Evolutionary conservation across 1,284 basidiomycete species (phyloP), one percentile per base, ranked within the genome.

Genomic region (Dichomitus squalens): DNA sequence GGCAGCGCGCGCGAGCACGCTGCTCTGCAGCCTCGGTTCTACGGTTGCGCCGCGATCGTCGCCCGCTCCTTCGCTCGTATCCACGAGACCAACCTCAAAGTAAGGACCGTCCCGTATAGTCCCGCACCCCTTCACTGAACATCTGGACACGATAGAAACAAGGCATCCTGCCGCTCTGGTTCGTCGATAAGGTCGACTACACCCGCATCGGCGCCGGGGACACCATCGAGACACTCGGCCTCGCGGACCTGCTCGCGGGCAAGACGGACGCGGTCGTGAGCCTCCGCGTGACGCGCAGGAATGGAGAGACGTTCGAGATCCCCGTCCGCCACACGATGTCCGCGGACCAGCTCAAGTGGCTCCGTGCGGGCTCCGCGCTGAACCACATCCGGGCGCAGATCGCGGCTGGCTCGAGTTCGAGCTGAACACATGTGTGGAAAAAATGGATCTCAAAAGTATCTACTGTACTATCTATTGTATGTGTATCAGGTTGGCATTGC

Each of bases 1-100:
- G 97, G 96, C 20, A 95, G 92, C 64, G 95, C 95, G n/a, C 86
- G 97, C 58, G 97, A 99, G 75, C 97, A 99, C 73, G 97, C 97
- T 33, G 95, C 96, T 14, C 81, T 99, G 33, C 97, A 99, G 72
- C 97, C 96, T 48, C 86, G 97, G 14, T 97, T 96, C 79, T 96
- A 97, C 69, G 93, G 93, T 27, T 94, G 92, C 68, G 84, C 81
- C 7, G 76, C 94, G 77, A 94, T 96, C 66, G 74, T 95, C 53
- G 92, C 93, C 0, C 83, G 95, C 33, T 98, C 95, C 2, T 99
- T 99, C 68, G 97, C 97, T 61, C 92, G 97, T 63, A 99, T 99
- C 61, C 97, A 99, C 75, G 95, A 98, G 76, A 98, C 96, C 12
- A 98, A 98, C 76, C 78, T 98, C 60, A 97, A 97, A 80, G 92